These are phyloP conservation scores for Calcarisporium arbuscula DNA, from an alignment of 2,329 filamentous ascomycete genomes.

Conservation along the genomic window DNA sequence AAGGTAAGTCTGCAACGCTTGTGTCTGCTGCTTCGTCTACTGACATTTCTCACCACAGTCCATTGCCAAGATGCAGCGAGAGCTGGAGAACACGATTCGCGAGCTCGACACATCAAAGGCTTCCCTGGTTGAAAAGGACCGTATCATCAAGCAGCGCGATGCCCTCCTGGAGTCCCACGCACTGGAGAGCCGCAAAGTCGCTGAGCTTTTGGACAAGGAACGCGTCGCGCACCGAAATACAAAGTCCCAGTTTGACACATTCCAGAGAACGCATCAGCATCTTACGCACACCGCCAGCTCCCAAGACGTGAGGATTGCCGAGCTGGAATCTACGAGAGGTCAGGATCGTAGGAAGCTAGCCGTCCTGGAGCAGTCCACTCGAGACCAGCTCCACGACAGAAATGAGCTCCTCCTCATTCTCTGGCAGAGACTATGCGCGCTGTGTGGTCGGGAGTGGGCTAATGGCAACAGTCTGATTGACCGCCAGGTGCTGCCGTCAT, in stretches of 20 bases:
- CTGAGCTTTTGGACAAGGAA: slow-evolving; percentile 88
- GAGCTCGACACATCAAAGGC: slow-evolving; percentile 75
- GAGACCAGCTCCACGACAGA: slow-evolving; percentile 81
- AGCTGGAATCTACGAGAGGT: slow-evolving; percentile 74
- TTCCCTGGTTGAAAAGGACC: slow-evolving; percentile 82
- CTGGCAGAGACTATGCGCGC: slow-evolving; percentile 79
- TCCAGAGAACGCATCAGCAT: slow-evolving; percentile 80
- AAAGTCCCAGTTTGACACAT: slow-evolving; percentile 79
- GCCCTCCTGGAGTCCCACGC: slow-evolving; percentile 80
- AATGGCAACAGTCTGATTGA: slow-evolving; percentile 86
- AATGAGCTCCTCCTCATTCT: slow-evolving; percentile 83
- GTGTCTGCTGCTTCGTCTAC: neutral
- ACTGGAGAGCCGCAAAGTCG: slow-evolving; percentile 76
- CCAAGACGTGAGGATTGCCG: slow-evolving; percentile 76
- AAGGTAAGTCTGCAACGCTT: slow-evolving; percentile 45
- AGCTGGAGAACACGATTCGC: slow-evolving; percentile 75
- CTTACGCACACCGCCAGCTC: slow-evolving; percentile 79
- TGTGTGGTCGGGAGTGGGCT: slow-evolving; percentile 89
- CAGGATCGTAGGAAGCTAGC: slow-evolving; percentile 73
- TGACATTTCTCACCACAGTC: slow-evolving; percentile 40
- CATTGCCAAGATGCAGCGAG: slow-evolving; percentile 79
- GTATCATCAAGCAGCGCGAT: slow-evolving; percentile 83
- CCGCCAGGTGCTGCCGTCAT: slow-evolving; percentile 71
- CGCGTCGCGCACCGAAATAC: slow-evolving; percentile 78
- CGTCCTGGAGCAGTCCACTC: slow-evolving; percentile 70